Base-by-base conservation (phyloP, 176 grass and related monocot species). In the Bothriochloa decipiens region DNA sequence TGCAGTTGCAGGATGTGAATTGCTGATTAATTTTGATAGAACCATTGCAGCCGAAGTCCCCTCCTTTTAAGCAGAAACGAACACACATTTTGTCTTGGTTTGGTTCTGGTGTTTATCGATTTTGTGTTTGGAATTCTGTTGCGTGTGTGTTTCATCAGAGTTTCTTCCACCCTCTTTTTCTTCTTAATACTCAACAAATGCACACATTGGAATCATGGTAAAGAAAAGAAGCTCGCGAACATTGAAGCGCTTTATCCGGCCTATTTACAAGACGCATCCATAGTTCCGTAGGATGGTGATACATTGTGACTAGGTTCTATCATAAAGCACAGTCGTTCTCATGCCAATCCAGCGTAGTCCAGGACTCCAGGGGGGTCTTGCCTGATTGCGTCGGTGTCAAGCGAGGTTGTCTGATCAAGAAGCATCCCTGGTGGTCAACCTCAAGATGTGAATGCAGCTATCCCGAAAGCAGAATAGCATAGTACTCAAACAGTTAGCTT, bases 261-360 rank as follows among this genome's bases (percentile, higher is more conserved):
- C 55, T 91, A 87, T 87, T 64, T 88, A 88, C 80, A 88, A 76
- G 65, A 75, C 53, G 52, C 84, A 82, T 70, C 52, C 77, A 62
- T 60, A 74, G 27, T 73, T 67, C 58, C 73, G 23, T 82, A 73
- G 17, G 58, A 61, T 57, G 67, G 52, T 86, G 46, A 55, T 86
- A 55, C 83, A 78, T 8, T 60, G 11, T 41, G 49, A 63, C n/a
- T 37, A 74, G 61, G 29, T 64, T 74, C 77, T 69, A 40, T 36
- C 35, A 41, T 49, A 32, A 32, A 32, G 29, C 17, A 64, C 3
- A 26, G 70, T 42, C 52, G 25, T 70, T 87, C 62, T 46, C 63
- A 50, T 61, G 39, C 69, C 74, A 36, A 83, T 41, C 52, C 28
- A 73, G 53, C 68, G 17, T 28, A 58, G 55, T 40, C 47, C n/a